Base-by-base conservation (phyloP, 768 basidiomycete species). In the Termitomyces heimii region DNA sequence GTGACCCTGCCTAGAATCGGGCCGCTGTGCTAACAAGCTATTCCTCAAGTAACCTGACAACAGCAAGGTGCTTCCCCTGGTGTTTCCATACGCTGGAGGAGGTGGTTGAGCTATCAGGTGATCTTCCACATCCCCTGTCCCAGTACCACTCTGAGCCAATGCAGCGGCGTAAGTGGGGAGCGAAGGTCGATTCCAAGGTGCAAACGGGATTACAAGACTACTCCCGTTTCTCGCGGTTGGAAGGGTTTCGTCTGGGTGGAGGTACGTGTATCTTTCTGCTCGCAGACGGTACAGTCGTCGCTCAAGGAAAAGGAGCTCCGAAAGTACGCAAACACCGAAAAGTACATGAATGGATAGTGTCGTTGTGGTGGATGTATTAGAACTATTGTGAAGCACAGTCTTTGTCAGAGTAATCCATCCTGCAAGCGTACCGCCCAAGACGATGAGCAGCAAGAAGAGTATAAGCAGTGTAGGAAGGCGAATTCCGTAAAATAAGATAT, bases 41-140 rank as follows among this genome's bases (percentile, higher is more conserved):
- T 79, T 71, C 44, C 73, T 69, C 53, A 86, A 65, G 67, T 76
- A 79, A 5, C 83, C 82, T 0, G 78, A 65, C 20, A 88, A 73
- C 44, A 89, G 64, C 44, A 89, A 73, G 20, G 77, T 85, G 70
- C 84, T 87, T 35, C 85, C 86, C 48, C 87, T 78, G 20, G 85
- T 86, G 62, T 87, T 78, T 24, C 88, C 88, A 66, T 89, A 89
- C n/a, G 85, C 85, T 10, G 88, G 88, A 7, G 88, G 88, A 1
- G 88, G 87, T 4, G 83, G 77, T 20, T 75, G 77, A 3, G 86
- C 87, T 56, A 88, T 89, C 37, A 79, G 67, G 64, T 82, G 74
- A 67, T 88, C 87, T 62, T 89, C 88, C 28, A 87, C 86, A 67
- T 89, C 88, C 42, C 87, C 88, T 4, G 88, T 89, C 35, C 85